phyloP scores from a whole-genome alignment of 1,284 basidiomycete genomes.

The Termitomyces sp. region DNA sequence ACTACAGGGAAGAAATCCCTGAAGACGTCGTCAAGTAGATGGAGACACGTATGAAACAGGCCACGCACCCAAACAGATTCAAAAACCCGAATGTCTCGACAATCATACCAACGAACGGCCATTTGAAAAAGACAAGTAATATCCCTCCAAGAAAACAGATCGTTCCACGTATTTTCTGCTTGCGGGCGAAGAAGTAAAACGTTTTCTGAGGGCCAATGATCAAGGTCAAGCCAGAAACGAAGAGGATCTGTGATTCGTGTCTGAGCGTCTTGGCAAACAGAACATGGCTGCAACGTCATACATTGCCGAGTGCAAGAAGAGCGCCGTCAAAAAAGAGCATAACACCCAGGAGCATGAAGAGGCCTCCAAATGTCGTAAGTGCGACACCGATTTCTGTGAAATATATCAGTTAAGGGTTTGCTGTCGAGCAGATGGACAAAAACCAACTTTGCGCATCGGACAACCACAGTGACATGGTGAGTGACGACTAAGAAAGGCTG shows the following conservation, averaged over 20 bases:
- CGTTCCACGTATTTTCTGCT: conserved; percentile 94
- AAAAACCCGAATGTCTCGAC: conserved; percentile 96
- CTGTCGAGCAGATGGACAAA: background rate
- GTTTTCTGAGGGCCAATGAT: conserved; percentile 97
- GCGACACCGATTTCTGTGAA: conserved; percentile 88
- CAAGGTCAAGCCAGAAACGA: conserved; percentile 85
- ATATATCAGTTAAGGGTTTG: background rate
- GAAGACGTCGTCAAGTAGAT: conserved; percentile 13
- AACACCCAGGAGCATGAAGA: conserved; percentile 96
- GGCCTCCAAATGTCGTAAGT: conserved; percentile 91
- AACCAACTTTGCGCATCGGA: conserved; percentile 41
- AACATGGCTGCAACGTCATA: conserved; percentile 33
- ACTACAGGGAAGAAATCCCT: conserved; percentile 99
- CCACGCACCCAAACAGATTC: conserved; percentile 92
- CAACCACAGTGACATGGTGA: conserved; percentile 39
- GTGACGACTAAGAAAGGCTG: conserved; percentile 6
- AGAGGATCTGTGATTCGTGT: conserved; percentile 65
- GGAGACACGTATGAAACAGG: conserved; percentile 4
- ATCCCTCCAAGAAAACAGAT: conserved; percentile 89
- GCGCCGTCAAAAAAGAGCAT: conserved; percentile 97
- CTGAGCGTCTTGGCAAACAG: background rate
- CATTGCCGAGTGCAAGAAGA: conserved; percentile 95
- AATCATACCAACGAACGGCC: conserved; percentile 90
- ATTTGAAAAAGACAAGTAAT: conserved; percentile 82
- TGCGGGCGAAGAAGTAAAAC: conserved; percentile 96